Base-by-base conservation (phyloP, 768 basidiomycete genomes). In the Glaciozyma martinii region DNA sequence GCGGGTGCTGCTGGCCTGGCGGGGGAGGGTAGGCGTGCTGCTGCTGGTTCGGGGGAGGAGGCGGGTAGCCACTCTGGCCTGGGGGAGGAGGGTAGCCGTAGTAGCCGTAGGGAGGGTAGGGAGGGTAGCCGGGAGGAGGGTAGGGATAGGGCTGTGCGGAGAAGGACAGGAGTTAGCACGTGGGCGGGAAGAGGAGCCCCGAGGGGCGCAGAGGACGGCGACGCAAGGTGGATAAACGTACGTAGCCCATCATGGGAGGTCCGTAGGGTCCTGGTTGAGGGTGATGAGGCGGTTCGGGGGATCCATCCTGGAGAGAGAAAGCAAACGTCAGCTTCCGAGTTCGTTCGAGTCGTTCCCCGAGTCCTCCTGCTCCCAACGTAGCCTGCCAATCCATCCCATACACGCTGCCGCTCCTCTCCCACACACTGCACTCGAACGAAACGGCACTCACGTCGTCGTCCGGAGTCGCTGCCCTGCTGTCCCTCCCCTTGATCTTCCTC, bases 171-270 rank as follows among this genome's bases (percentile, higher is more conserved):
- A 18, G 8, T n/a, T n/a, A 18, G 25, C 56, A 12, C 43, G 10
- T 25, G 43, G 44, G 12, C 12, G 37, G 12, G 12, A 13, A 40
- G 37, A 40, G 37, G 37, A 13, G 37, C 6, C 6, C 33, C 37
- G 37, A 40, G 12, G 37, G n/a, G 15, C 5, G 37, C 37, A 6
- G 37, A 8, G 33, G 6, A 13, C 29, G 29, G 8, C 12, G 12
- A 27, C n/a, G 15, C 7, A 9, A 55, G n/a, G 23, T 5, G 59
- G 21, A 16, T 29, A 33, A 3, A 37, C 68, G 46, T 29, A 69
- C 68, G 54, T 70, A 70, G 25, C 68, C 68, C 65, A 66, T 61
- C 68, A 70, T 70, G 3, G 59, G 64, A 5, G 53, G 43, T 5
- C 59, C 59, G 40, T 70, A 70, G 56, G 49, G 49, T n/a, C 21